Evolutionary conservation across 1,284 basidiomycete genomes (phyloP), one percentile per base, ranked within the genome.

Genomic region (Leucoagaricus sp.): DNA sequence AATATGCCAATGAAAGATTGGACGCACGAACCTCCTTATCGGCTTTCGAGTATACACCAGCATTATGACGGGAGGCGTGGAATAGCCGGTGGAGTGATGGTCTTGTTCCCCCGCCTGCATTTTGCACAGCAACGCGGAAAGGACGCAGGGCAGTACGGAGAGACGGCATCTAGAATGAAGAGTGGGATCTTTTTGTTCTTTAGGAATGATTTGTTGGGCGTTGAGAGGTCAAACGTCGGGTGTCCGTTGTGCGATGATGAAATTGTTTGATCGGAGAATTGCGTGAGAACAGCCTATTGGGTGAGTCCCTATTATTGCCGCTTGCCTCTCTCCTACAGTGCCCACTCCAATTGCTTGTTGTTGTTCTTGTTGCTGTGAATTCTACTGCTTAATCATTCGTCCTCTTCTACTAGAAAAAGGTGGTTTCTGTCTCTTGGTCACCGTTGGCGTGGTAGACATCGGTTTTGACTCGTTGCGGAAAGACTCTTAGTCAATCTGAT

Each of bases 31-130:
- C 75, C 52, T 67, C 55, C 49, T 60, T 60, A 57, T 69, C 61
- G 31, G 69, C 69, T 23, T 71, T 65, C 19, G 63, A 54, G 58
- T 71, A 75, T 21, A 71, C 49, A 23, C 67, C 65, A 6, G 64
- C 62, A 33, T 67, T 61, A 33, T 57, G 61, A n/a, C 62, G 34
- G 17, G 74, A 69, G 8, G 62, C 58, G 54, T 72, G 72, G 44
- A 75, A 65, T 25, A 42, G 33, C 34, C 49, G 49, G 21, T n/a
- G 23, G 9, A 26, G 25, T 46, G 54, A 3, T 26, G 10, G 19
- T 13, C 40, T 45, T 36, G 55, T 46, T n/a, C 17, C 25, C 23
- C 45, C 34, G 23, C 21, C 10, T 25, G 41, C 28, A 23, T 26
- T 31, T n/a, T 38, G 53, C 12, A 28, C 28, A 19, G 33, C 28